Conservation (phyloP, 257 asterid species). For the Solanum pennellii region DNA sequence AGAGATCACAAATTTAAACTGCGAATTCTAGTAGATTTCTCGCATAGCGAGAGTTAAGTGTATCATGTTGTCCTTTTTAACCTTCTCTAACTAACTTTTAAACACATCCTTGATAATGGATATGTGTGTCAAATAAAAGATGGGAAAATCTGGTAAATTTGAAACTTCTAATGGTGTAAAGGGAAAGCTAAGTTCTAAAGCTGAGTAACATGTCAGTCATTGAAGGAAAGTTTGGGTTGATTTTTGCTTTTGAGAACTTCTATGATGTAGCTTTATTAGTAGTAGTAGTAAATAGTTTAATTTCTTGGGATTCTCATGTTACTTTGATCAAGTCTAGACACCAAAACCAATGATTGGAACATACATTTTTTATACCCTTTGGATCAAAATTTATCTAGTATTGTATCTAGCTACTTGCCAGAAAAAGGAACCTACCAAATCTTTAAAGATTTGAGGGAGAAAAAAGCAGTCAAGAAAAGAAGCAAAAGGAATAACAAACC, state of each 20-base stretch:
- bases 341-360: conserved; percentile 24
- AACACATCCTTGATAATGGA: not conserved
- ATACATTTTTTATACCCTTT: conserved; percentile 9
- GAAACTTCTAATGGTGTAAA: not conserved
- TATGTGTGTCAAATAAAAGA: not conserved
- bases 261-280: conserved; percentile 8
- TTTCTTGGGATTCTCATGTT: conserved; percentile 30
- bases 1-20: not conserved
- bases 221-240: not conserved
- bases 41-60: not conserved
- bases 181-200: not conserved
- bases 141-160: not conserved
- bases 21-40: too few relatives aligned
- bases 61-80: not conserved
- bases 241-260: conserved; percentile 25
- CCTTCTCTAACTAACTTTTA: not conserved
- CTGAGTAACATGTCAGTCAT: conserved; percentile 1
- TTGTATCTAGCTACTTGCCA: conserved; percentile 1
- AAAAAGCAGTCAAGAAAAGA: not conserved
- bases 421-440: not conserved
- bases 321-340: conserved; percentile 22
- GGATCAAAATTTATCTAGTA: conserved; percentile 15
- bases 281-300: not conserved
- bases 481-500: not conserved
- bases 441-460: not conserved